A percentile compares a stretch with the other conserved stretches of the same genome.
phyloP scores from a whole-genome alignment of 2,329 filamentous ascomycete genomes.

The Fusarium sp. region DNA sequence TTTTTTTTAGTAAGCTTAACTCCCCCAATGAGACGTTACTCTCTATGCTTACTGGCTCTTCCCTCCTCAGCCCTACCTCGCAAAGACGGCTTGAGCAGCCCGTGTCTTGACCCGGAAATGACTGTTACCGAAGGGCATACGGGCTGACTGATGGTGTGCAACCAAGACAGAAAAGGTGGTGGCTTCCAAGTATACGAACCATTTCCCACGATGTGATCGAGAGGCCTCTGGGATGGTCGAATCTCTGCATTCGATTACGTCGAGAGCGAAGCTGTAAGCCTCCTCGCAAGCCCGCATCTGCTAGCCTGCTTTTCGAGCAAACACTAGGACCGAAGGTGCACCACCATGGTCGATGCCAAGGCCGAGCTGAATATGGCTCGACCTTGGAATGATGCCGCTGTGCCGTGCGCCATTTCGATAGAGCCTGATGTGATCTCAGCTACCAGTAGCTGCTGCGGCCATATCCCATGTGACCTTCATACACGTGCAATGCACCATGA shows the following conservation, averaged over 20 bases:
- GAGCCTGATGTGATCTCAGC: not conserved
- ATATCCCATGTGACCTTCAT: not conserved
- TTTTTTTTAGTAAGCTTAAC: not conserved
- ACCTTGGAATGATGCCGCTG: not conserved
- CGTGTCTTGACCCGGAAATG: not conserved
- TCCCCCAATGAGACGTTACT: not conserved
- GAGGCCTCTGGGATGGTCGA: not conserved
- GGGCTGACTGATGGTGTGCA: not conserved
- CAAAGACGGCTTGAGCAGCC: not conserved
- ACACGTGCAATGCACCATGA: not conserved
- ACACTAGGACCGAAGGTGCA: not conserved
- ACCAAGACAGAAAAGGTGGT: not conserved
- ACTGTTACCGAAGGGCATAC: not conserved
- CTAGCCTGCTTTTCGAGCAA: not conserved
- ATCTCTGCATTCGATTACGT: not conserved
- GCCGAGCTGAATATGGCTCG: not conserved
- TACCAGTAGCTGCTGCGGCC: not conserved
- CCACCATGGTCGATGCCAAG: not conserved
- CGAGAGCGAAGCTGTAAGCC: not conserved
- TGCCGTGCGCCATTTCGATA: not conserved
- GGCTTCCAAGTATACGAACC: not conserved
- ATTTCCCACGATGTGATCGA: not conserved
- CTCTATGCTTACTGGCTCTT: not conserved
- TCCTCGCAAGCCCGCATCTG: not conserved
- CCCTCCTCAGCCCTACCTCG: not conserved